Conservation (phyloP, 805 yeast genomes). For the Ogataea polymorpha region DNA sequence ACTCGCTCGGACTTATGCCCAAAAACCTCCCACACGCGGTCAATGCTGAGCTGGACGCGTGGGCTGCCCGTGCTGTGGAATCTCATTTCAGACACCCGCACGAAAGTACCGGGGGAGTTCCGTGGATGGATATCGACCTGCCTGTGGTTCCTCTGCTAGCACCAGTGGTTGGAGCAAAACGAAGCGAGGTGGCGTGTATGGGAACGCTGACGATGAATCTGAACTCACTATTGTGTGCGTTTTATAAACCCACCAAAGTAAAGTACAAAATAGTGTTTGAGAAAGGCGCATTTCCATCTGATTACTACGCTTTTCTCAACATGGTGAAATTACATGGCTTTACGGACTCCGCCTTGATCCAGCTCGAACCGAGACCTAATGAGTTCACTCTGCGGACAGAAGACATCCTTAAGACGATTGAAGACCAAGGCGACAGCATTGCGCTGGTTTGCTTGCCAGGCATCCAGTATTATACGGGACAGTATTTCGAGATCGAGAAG, state of each 20-base stretch:
- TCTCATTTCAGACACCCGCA: slow-evolving; percentile 75
- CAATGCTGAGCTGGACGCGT: slow-evolving; percentile 68
- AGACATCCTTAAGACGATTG: slow-evolving; percentile 56
- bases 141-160: slow-evolving; percentile 70
- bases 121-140: slow-evolving; percentile 84
- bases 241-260: slow-evolving; percentile 62
- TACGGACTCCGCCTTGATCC: slow-evolving; percentile 55
- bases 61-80: slow-evolving; percentile 80
- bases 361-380: slow-evolving; percentile 57
- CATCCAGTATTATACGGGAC: slow-evolving; percentile 91
- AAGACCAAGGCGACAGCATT: slow-evolving; percentile 53
- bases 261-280: slow-evolving; percentile 77
- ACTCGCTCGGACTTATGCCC: slow-evolving; percentile 93
- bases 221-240: slow-evolving; percentile 68
- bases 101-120: slow-evolving; percentile 42
- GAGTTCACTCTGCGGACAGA: slow-evolving; percentile 58
- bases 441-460: slow-evolving; percentile 84
- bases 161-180: slow-evolving; percentile 70
- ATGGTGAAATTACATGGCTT: slow-evolving; percentile 62
- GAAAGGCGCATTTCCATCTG: slow-evolving; percentile 88
- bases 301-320: slow-evolving; percentile 78
- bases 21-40: slow-evolving; percentile 53
- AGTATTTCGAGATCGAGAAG: slow-evolving; percentile 67
- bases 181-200: slow-evolving; percentile 82
- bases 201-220: slow-evolving; percentile 81